Evolutionary conservation across 306 rosid genomes (phyloP).

Genomic region (Cucurbita ficifolia): DNA sequence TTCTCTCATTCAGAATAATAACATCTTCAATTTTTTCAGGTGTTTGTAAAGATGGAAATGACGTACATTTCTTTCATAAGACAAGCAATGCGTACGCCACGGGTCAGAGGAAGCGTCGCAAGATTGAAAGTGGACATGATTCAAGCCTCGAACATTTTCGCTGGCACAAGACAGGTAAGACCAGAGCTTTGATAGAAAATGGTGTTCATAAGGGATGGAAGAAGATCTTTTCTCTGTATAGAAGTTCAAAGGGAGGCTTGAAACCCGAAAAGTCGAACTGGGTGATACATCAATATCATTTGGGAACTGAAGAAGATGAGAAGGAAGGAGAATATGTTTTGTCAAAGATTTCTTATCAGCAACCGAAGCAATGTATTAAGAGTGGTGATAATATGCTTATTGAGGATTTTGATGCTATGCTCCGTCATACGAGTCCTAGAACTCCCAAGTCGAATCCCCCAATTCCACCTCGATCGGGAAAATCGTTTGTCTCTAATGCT

Average conservation of each 20-base stretch:
- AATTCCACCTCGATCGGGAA: slow-evolving; percentile 42
- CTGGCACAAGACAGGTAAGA: slow-evolving; percentile 55
- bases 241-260: slow-evolving; percentile 41
- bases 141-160: slow-evolving; percentile 25
- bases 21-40: slow-evolving; percentile 31
- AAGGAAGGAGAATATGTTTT: slow-evolving; percentile 70
- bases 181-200: slow-evolving; percentile 22
- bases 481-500: slow-evolving; percentile 17
- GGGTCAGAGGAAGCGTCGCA: slow-evolving; percentile 64
- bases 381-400: slow-evolving; percentile 19
- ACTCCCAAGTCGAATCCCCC: slow-evolving; percentile 62
- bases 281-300: slow-evolving; percentile 90
- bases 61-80: slow-evolving; percentile 60
- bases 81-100: slow-evolving; percentile 58
- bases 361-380: slow-evolving; percentile 35
- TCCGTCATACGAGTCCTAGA: slow-evolving; percentile 42
- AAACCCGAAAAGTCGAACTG: slow-evolving; percentile 54
- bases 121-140: slow-evolving; percentile 20
- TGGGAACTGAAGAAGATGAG: slow-evolving; percentile 65
- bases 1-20: neutral
- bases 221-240: slow-evolving; percentile 74
- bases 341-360: slow-evolving; percentile 54
- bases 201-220: slow-evolving; percentile 53
- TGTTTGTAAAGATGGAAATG: slow-evolving; percentile 70
- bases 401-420: slow-evolving; percentile 27